Base-by-base conservation (phyloP, 805 yeast genomes). In the Saccharomycopsis schoenii region DNA sequence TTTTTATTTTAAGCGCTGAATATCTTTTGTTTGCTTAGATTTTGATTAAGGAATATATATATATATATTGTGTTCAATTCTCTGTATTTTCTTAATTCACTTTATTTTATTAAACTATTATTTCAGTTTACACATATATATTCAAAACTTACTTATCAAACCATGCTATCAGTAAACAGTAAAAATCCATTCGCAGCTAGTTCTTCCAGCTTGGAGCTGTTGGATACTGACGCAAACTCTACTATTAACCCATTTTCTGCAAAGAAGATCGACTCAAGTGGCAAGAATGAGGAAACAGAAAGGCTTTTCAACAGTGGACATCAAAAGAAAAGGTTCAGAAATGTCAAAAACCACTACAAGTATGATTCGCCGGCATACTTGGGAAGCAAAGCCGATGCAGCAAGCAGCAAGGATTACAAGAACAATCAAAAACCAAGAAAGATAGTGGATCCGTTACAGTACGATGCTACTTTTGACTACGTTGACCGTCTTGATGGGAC, bases 401-500 rank as follows among this genome's bases (percentile, higher is more conserved):
- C 21, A 21, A 21, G 12, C 21, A 47, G 34, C 14, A 24, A 47
- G 5, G 15, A 15, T 2, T 42, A n/a, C 25, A 42, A 24, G 4
- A 47, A 8, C 21, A 15, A 11, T 19, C 34, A 47, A 19, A 47
- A n/a, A 47, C 52, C 52, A 47, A 47, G 52, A 47, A 24, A n/a
- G 10, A 47, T 47, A 11, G 12, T 24, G 14, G 52, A 10, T 10
- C 25, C 52, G 14, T 12, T 12, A 24, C n/a, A 34, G n/a, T 25
- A 19, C 10, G 14, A 12, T 47, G 52, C 29, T 8, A 17, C 34
- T 9, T 47, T 91, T 61, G 99, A 93, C 69, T 89, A 94, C 4
- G 94, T 93, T 67, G 99, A 93, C 75, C 89, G 88, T 73, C 78
- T 93, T 68, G 99, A 93, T 73, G 98, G 92, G 55, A 92, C 97